A percentile compares a stretch with the other conserved stretches of the same genome.
phyloP scores from a whole-genome alignment of 768 basidiomycete species.

The Postia placenta region DNA sequence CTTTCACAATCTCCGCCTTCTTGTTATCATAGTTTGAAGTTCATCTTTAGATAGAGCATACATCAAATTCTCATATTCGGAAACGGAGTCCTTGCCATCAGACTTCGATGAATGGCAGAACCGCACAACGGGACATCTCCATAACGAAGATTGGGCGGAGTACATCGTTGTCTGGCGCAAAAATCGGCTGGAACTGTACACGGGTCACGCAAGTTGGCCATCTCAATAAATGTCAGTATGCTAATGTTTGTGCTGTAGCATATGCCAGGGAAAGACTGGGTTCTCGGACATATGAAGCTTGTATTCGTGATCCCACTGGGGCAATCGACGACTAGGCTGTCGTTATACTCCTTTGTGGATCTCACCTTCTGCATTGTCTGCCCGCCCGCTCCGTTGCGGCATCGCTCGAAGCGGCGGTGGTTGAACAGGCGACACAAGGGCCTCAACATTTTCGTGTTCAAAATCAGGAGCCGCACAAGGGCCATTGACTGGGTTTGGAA shows the following conservation, averaged over 20 bases:
- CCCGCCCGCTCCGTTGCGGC: conserved; percentile 42
- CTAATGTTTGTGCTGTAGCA: conserved; percentile 30
- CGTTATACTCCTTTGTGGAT: conserved; percentile 84
- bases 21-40: conserved; percentile 1
- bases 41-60: conserved; percentile 77
- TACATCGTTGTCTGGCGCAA: conserved; percentile 83
- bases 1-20: neutral
- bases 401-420: conserved; percentile 36
- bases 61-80: conserved; percentile 65
- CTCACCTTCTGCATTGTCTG: conserved; percentile 76
- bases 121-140: conserved; percentile 54
- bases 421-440: conserved; percentile 54
- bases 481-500: conserved; percentile 90
- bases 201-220: conserved; percentile 63
- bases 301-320: conserved; percentile 73
- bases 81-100: conserved; percentile 39
- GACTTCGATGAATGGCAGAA: conserved; percentile 65
- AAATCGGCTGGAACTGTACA: conserved; percentile 75
- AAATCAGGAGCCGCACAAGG: conserved; percentile 68
- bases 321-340: conserved; percentile 58
- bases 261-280: conserved; percentile 61
- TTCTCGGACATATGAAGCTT: conserved; percentile 70
- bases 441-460: conserved; percentile 85
- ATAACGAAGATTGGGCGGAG: conserved; percentile 69
- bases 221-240: neutral